phyloP scores from a whole-genome alignment of 2,329 filamentous ascomycete genomes.

The Chaetomium strumarium region DNA sequence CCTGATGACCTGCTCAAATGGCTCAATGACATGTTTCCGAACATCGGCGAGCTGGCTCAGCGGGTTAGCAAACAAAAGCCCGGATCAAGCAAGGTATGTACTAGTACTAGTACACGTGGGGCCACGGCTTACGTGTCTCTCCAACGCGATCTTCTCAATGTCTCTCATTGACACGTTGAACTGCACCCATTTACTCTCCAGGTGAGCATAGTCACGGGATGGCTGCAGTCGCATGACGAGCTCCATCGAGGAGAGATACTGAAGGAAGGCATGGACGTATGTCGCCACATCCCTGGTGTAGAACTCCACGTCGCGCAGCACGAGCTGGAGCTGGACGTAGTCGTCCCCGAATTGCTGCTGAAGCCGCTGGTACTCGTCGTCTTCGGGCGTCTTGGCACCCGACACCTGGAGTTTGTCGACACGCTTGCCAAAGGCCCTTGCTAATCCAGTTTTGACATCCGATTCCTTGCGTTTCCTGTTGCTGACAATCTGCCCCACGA shows the following conservation, averaged over 20 bases:
- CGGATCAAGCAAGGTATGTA: neutral
- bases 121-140: conserved; percentile 66
- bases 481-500: conserved; percentile 82
- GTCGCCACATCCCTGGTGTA: conserved; percentile 76
- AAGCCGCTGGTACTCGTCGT: conserved; percentile 72
- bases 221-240: conserved; percentile 68
- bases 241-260: conserved; percentile 76
- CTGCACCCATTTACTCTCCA: conserved; percentile 90
- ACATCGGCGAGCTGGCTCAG: conserved; percentile 53
- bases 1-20: conserved; percentile 35
- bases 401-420: conserved; percentile 76
- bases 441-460: conserved; percentile 75
- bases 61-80: conserved; percentile 24
- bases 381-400: conserved; percentile 59
- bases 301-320: conserved; percentile 87
- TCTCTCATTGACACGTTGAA: conserved; percentile 85
- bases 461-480: conserved; percentile 77
- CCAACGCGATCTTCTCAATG: conserved; percentile 73
- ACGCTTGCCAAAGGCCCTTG: conserved; percentile 83
- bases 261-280: conserved; percentile 76
- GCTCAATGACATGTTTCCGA: conserved; percentile 76
- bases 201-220: conserved; percentile 65
- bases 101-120: too few species aligned
- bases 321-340: conserved; percentile 85
- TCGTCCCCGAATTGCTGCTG: conserved; percentile 88